Percentiles rank a stretch among this genome's conserved stretches.
Evolutionary conservation across 1,284 basidiomycete species (phyloP).

Genomic region (Leccinum fuscescens): DNA sequence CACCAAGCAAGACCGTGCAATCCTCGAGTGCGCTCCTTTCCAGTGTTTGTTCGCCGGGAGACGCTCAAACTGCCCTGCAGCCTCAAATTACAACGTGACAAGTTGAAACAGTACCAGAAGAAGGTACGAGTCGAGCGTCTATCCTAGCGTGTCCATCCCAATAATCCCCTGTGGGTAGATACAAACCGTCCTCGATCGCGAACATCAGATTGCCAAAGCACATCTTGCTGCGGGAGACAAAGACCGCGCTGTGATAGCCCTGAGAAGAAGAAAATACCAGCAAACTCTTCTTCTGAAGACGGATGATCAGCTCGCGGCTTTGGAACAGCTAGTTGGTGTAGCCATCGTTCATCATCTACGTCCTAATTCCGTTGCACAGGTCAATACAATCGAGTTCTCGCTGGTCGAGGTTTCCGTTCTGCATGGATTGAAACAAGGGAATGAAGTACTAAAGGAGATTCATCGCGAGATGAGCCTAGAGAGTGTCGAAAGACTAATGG

Average conservation of each 20-base stretch:
- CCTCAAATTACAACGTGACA: slow-evolving; percentile 94
- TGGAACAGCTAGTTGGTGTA: slow-evolving; percentile 82
- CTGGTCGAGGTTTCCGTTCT: slow-evolving; percentile 91
- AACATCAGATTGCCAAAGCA: slow-evolving; percentile 85
- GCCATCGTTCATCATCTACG: not conserved
- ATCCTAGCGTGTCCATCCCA: slow-evolving; percentile 1
- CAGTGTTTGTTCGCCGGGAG: slow-evolving; percentile 12
- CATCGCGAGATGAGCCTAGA: slow-evolving; percentile 93
- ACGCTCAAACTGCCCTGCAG: slow-evolving; percentile 39
- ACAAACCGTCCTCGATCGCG: slow-evolving; percentile 81
- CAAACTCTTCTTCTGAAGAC: slow-evolving; percentile 86
- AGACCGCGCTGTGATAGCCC: slow-evolving; percentile 81
- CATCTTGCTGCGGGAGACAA: slow-evolving; percentile 83
- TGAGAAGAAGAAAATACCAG: slow-evolving; percentile 92
- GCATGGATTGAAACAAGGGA: slow-evolving; percentile 91
- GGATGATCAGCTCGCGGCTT: slow-evolving; percentile 83
- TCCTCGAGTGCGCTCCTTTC: slow-evolving; percentile 76
- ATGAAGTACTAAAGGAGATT: slow-evolving; percentile 88
- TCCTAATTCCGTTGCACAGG: slow-evolving; percentile 45
- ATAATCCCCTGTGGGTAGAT: slow-evolving; percentile 52
- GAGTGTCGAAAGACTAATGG: slow-evolving; percentile 89
- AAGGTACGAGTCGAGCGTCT: slow-evolving; percentile 52
- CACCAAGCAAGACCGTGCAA: slow-evolving; percentile 89
- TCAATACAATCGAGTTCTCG: slow-evolving; percentile 95
- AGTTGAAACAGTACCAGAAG: slow-evolving; percentile 93